phyloP scores from a whole-genome alignment of 306 rosid species.

The Glycine latifolia region DNA sequence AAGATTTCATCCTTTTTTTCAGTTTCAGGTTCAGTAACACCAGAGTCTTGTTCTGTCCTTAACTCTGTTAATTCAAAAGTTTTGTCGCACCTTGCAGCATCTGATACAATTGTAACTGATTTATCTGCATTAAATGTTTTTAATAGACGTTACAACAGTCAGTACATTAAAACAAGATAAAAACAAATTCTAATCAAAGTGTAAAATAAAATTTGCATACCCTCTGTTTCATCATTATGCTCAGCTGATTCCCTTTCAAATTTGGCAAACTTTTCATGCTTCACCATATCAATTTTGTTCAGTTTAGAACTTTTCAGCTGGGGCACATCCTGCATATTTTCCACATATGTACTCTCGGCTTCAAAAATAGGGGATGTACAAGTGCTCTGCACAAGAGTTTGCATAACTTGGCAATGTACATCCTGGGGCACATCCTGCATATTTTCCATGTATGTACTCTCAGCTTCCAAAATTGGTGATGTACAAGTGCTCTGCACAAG shows the following conservation, averaged over 20 bases:
- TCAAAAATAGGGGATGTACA: constrained; percentile 59
- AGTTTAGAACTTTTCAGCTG: constrained; percentile 52
- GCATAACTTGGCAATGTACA: constrained; percentile 41
- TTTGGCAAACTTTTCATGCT: constrained; percentile 47
- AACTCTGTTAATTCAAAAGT: constrained; percentile 44
- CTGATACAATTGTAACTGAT: constrained; percentile 48
- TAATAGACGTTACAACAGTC: constrained; percentile 31
- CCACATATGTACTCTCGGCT: constrained; percentile 60
- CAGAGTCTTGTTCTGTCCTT: constrained; percentile 42
- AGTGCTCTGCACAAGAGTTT: constrained; percentile 69
- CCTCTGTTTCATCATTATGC: constrained; percentile 49
- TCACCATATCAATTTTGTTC: constrained; percentile 48
- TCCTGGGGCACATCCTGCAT: constrained; percentile 56
- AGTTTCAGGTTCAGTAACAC: constrained; percentile 43
- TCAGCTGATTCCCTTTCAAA: constrained; percentile 47
- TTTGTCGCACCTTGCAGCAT: constrained; percentile 48
- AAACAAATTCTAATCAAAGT: constrained; percentile 12
- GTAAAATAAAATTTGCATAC: constrained; percentile 45
- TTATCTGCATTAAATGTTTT: constrained; percentile 51
- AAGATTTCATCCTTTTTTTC: constrained; percentile 45
- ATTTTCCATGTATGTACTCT: constrained; percentile 57
- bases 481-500: constrained; percentile 72
- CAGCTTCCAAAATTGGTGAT: constrained; percentile 58
- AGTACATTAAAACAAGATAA: neutral
- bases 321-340: constrained; percentile 58